phyloP scores from a whole-genome alignment of 305 asterid genomes.

The Plantago rigida region DNA sequence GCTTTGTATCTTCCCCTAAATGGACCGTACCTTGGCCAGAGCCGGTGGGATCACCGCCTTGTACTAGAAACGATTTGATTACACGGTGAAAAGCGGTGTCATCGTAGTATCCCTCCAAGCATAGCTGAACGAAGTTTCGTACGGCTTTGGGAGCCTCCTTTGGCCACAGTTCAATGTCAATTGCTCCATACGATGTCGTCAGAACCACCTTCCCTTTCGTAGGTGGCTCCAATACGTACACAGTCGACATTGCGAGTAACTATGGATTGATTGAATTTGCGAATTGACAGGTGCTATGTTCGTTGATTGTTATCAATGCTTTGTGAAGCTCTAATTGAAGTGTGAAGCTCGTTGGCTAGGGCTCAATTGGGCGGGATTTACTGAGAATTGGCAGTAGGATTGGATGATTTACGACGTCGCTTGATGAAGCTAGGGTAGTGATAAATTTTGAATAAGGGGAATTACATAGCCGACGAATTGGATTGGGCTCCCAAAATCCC shows the following conservation, averaged over 20 bases:
- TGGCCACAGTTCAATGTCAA: slow-evolving; percentile 95
- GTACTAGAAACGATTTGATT: slow-evolving; percentile 69
- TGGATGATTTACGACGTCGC: no score
- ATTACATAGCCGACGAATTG: no score
- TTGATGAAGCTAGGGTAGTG: no score
- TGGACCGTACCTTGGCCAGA: slow-evolving; percentile 53
- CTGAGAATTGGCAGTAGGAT: no score
- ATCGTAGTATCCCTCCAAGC: slow-evolving; percentile 82
- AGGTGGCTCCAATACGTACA: slow-evolving; percentile 90
- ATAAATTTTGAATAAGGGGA: no score
- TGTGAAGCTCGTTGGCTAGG: no score
- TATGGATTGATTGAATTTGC: background rate
- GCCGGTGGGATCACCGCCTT: slow-evolving; percentile 83
- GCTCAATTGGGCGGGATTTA: no score
- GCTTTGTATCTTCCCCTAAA: no score
- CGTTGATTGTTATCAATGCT: no score
- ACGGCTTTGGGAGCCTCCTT: slow-evolving; percentile 95
- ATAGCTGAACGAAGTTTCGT: slow-evolving; percentile 87
- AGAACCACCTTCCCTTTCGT: slow-evolving; percentile 80
- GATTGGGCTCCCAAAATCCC: no score
- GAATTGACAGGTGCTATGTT: background rate
- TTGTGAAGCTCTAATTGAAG: no score
- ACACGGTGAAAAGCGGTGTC: slow-evolving; percentile 74
- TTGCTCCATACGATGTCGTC: slow-evolving; percentile 71
- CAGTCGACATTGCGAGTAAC: slow-evolving; percentile 54